Evolutionary conservation across 352 stramenopile genomes (phyloP), one percentile per base, ranked within the genome.

Genomic region (Globisporangium viniferum): DNA sequence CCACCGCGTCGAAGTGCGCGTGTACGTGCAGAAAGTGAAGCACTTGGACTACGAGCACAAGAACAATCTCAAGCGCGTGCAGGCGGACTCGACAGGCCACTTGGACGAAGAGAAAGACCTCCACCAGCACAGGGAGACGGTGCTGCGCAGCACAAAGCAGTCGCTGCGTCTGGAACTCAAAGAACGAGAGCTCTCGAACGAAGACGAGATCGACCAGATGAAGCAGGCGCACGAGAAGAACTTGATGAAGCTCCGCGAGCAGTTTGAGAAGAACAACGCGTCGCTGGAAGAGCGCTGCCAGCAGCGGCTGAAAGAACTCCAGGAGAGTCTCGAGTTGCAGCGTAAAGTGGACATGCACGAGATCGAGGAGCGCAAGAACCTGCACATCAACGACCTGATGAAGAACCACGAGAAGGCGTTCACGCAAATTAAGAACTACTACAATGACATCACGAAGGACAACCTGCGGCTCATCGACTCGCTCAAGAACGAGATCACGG

Each of bases 341-440:
- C 83, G 91, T 56, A 98, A 98, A 75, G 91, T 97, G 8, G 90
- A 98, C 60, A 90, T 97, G 29, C 92, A 98, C 73, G 92, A 98
- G 76, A 97, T 97, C 51, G 91, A 98, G 59, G 94, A 98, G 75
- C 86, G 94, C 70, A 98, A 98, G 78, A 98, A 98, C 67, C 64
- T 97, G 58, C 94, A 98, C 80, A 97, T 98, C 68, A 98, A 98
- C 73, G 92, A 98, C 60, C 75, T 98, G 27, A 98, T 98, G 85
- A 88, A 89, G 68, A 98, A 98, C 77, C 93, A 98, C 73, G 89
- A 97, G 67, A 96, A 94, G 67, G 91, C 91, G 20, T 97, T 97
- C 71, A 86, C 80, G 8, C 91, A 98, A 81, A 98, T 98, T 84
- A 98, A 98, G 68, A 90, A 92, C 60, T 98, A 98, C 86, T 98